Evolutionary conservation across 768 basidiomycete genomes (phyloP).

Genomic region (Trametes maxima): DNA sequence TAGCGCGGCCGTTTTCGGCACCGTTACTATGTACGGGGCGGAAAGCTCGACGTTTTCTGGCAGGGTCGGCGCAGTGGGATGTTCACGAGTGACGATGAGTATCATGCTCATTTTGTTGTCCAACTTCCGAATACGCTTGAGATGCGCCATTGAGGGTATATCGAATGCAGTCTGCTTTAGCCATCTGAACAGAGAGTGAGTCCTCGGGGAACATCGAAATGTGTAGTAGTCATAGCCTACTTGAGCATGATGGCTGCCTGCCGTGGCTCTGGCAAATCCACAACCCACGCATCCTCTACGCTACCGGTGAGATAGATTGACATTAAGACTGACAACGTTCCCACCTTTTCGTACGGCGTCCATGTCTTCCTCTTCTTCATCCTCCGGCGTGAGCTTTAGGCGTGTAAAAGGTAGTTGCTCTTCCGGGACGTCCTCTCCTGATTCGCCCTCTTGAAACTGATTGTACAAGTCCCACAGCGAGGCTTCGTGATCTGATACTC

Average conservation of each 20-base stretch:
- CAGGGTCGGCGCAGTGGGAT: conserved; percentile 44
- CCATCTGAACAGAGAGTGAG: conserved; percentile 52
- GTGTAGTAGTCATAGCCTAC: conserved; percentile 38
- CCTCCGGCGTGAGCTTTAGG: conserved; percentile 57
- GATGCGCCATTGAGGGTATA: conserved; percentile 62
- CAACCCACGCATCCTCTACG: conserved; percentile 74
- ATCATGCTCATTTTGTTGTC: conserved; percentile 53
- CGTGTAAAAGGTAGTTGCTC: conserved; percentile 67
- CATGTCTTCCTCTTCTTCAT: conserved; percentile 61
- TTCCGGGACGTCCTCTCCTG: conserved; percentile 54
- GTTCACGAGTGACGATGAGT: conserved; percentile 40
- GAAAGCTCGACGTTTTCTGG: conserved; percentile 52
- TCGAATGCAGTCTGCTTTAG: conserved; percentile 65
- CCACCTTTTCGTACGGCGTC: conserved; percentile 59
- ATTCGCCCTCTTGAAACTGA: conserved; percentile 39
- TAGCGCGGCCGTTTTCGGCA: conserved; percentile 69
- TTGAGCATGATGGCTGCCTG: conserved; percentile 63
- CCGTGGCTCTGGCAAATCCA: conserved; percentile 66
- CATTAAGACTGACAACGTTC: too few species aligned
- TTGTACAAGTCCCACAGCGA: conserved; percentile 3
- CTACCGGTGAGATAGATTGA: neutral
- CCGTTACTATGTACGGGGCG: conserved; percentile 55
- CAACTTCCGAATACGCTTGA: conserved; percentile 74
- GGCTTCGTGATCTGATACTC: conserved; percentile 18
- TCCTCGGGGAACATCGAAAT: neutral